Evolutionary conservation across 139 green algal genomes (phyloP), one percentile per base, ranked within the genome.

Genomic region (Chlamydomonas sp.): DNA sequence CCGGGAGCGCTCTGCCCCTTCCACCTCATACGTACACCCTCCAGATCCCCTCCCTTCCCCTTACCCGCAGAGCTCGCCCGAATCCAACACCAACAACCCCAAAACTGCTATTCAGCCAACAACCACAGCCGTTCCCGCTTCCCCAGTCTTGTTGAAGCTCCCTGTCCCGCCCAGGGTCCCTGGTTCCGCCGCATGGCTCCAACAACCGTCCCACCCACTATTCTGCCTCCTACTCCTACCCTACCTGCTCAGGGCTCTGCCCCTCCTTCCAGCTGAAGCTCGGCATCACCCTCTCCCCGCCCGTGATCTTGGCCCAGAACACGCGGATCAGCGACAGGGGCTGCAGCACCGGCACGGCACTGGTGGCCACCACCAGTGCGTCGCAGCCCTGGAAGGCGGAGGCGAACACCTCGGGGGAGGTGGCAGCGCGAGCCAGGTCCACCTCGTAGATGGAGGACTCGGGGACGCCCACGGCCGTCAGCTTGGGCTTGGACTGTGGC

Each of bases 241-340:
- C 10, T 71, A 95, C 92, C 84, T 93, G 86, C 90, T 96, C 93
- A 0, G 94, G 93, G 8, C 61, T 75, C 77, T 95, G 92, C 14
- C 85, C 90, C 71, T 90, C 89, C 83, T 96, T 95, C 88, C 94
- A 96, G 0, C 77, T 89, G 85, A 96, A 96, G 49, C 92, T 67
- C 7, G 94, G 93, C n/a, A 79, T 73, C 12, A 90, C 91, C n/a
- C 87, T 85, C 69, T 93, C 77, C 66, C 85, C 88, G n/a, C 79
- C 67, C 0, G 80, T 88, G 1, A 94, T 63, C 90, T 94, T 94
- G 16, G 86, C 86, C 82, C 84, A 88, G 8, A 88, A 61, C 16
- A 83, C 84, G 18, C 16, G 63, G 49, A 88, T 66, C 1, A 88
- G 63, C 63, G 49, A 71, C 58, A 88, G 84, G n/a, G 84, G 84